A percentile compares a stretch with the other conserved stretches of the same genome.
Evolutionary conservation across 1,284 basidiomycete genomes (phyloP).

Genomic region (Mycosarcoma maydis): DNA sequence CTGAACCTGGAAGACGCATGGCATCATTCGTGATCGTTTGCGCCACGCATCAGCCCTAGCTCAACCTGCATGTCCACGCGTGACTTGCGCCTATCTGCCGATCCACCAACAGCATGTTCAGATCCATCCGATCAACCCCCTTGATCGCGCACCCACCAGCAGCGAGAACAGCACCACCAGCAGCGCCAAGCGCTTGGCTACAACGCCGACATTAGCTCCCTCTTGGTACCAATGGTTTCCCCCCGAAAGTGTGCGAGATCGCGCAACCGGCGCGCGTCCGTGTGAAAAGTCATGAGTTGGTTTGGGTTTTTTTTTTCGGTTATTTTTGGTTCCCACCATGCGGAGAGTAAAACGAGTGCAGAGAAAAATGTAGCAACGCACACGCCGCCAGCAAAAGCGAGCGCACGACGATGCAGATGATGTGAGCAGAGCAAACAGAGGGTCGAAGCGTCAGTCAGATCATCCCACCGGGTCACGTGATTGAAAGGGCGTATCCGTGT

Average conservation of each 20-base stretch:
- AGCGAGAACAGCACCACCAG: conserved; percentile 38
- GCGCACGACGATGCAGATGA: no score
- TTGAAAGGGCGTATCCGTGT: conserved; percentile 3
- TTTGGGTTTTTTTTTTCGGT: no score
- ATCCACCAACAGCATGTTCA: background rate
- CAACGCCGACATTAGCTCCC: conserved; percentile 14
- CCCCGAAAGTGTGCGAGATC: background rate
- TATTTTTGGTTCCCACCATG: no score
- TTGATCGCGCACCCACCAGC: conserved; percentile 45
- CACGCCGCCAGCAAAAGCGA: background rate
- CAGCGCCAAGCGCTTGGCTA: conserved; percentile 16
- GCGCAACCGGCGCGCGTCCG: no score
- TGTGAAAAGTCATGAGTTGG: no score
- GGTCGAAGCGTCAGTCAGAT: conserved; percentile 6
- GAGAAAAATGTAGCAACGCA: background rate
- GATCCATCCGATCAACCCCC: conserved; percentile 42
- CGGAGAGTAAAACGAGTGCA: background rate
- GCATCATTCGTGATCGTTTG: no score
- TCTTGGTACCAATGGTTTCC: conserved; percentile 35
- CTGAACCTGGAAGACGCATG: no score
- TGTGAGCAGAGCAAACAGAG: background rate
- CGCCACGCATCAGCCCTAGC: no score
- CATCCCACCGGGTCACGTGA: conserved; percentile 43
- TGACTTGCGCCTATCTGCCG: no score
- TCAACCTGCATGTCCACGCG: no score